These are phyloP conservation scores for Mycena epipterygia DNA, from an alignment of 768 basidiomycete species.

Conservation along the genomic window DNA sequence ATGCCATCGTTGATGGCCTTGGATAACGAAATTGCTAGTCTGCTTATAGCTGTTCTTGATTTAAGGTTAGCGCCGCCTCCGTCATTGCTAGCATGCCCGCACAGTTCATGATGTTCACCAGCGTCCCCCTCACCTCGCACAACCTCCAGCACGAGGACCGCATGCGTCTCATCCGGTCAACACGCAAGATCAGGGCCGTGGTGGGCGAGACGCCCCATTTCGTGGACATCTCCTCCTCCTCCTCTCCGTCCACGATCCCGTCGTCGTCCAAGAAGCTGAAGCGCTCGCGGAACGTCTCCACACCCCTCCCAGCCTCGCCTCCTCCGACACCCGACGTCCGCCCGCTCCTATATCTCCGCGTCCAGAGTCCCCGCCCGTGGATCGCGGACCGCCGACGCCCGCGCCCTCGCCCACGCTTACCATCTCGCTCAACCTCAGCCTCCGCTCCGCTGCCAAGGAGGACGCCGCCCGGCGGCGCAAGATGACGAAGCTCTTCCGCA, in stretches of 20 bases:
- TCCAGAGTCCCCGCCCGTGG: neutral
- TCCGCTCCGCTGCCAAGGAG: neutral
- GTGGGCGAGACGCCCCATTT: slow-evolving; percentile 25
- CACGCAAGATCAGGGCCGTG: slow-evolving; percentile 15
- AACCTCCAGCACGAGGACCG: slow-evolving; percentile 16
- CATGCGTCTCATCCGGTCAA: slow-evolving; percentile 20
- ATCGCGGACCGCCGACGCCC: neutral
- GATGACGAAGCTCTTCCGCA: slow-evolving; percentile 29
- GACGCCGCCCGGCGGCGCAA: slow-evolving; percentile 11
- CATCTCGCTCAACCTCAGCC: slow-evolving; percentile 13
- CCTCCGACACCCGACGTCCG: neutral
- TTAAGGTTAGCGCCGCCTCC: neutral
- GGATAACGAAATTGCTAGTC: no score
- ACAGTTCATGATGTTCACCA: neutral
- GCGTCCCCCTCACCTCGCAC: slow-evolving; percentile 10
- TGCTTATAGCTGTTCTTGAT: no score
- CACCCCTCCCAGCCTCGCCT: neutral
- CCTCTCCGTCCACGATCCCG: neutral
- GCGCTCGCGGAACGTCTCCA: neutral
- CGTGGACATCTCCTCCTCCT: neutral
- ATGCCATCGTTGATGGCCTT: no score
- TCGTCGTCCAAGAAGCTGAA: neutral
- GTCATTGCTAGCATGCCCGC: neutral
- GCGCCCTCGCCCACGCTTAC: slow-evolving; percentile 19
- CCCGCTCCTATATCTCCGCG: slow-evolving; percentile 16